Evolutionary conservation across 2,329 filamentous ascomycete genomes (phyloP).

Genomic region (Ilyonectria robusta): DNA sequence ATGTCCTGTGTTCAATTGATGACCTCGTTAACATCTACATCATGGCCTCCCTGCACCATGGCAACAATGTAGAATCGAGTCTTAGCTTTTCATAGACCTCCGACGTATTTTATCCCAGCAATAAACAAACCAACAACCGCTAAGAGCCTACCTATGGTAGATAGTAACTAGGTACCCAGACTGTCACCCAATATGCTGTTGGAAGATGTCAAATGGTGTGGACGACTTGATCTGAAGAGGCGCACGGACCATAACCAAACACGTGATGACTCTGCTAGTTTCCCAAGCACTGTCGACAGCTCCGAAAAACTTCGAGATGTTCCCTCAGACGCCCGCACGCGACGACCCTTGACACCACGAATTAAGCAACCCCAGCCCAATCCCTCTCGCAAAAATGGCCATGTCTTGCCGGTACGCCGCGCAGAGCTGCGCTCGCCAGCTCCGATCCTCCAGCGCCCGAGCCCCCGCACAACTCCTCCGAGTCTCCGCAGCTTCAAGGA

Average conservation of each 20-base stretch:
- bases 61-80: too few species aligned
- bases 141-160: background rate
- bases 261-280: slow-evolving; percentile 44
- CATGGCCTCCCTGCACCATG: too few species aligned
- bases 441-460: slow-evolving; percentile 66
- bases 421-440: slow-evolving; percentile 74
- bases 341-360: slow-evolving; percentile 45
- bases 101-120: too few species aligned
- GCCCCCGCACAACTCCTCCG: slow-evolving; percentile 63
- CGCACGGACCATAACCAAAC: slow-evolving; percentile 27
- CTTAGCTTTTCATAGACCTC: too few species aligned
- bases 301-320: slow-evolving; percentile 60
- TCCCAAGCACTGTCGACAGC: slow-evolving; percentile 46
- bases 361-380: slow-evolving; percentile 46
- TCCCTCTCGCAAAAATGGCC: slow-evolving; percentile 66
- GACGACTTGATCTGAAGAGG: slow-evolving; percentile 2
- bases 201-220: background rate
- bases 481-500: slow-evolving; percentile 68
- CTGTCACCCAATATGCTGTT: background rate
- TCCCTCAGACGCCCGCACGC: slow-evolving; percentile 49
- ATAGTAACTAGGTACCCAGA: background rate
- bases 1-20: too few species aligned
- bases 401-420: slow-evolving; percentile 74
- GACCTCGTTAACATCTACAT: too few species aligned
- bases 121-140: background rate